Percentiles rank a stretch among this genome's conserved stretches.
These are phyloP conservation scores for Chrysosporium keratinophilum DNA, from an alignment of 2,329 filamentous ascomycete species.

Conservation along the genomic window DNA sequence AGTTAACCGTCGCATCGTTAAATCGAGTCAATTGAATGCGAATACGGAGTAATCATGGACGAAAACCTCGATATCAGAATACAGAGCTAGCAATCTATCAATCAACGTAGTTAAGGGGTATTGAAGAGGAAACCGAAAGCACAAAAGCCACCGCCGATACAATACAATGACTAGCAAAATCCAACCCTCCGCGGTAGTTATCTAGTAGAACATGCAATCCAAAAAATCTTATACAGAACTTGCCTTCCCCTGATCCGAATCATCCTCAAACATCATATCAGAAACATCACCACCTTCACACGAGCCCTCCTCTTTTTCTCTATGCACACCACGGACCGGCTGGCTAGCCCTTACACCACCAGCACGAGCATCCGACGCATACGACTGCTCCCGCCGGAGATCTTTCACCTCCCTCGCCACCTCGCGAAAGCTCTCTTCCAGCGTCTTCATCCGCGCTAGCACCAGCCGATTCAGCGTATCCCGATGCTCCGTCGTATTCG, in stretches of 20 bases:
- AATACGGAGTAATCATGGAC: no score
- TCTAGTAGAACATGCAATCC: not conserved
- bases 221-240: constrained; percentile 6
- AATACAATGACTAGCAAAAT: not conserved
- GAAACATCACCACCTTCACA: constrained; percentile 1
- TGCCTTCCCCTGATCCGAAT: constrained; percentile 1
- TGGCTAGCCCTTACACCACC: not conserved
- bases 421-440: constrained; percentile 83
- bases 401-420: constrained; percentile 72
- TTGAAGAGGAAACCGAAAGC: not conserved
- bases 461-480: constrained; percentile 70
- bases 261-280: constrained; percentile 3
- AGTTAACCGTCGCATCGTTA: no score
- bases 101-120: not conserved
- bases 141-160: not conserved
- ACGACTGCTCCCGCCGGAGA: constrained; percentile 25
- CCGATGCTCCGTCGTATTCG: constrained; percentile 45
- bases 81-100: no score
- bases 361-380: not conserved
- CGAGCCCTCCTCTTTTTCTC: not conserved
- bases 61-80: no score
- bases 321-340: not conserved
- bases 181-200: not conserved
- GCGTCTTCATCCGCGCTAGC: constrained; percentile 79
- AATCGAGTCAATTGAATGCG: no score